Base-by-base conservation (phyloP, 164 flowering plant genomes). In the Amborella trichopoda region DNA sequence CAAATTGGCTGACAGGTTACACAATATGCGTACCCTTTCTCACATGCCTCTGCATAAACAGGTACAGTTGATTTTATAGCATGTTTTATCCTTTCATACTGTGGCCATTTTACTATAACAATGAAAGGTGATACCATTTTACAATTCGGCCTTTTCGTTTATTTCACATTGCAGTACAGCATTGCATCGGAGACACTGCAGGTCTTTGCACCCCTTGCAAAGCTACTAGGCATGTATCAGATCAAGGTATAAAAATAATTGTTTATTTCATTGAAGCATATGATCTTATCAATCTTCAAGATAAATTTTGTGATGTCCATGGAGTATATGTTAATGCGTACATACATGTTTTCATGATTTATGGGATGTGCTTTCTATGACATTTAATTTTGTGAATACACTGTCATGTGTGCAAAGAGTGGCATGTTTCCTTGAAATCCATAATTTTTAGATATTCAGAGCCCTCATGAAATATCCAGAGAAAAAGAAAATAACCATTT, bases 11-110 rank as follows among this genome's bases (percentile, higher is more conserved):
- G 99, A 93, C 70, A 77, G 99, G 62, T 72, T 93, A 48, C 99
- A 93, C 64, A 93, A 93, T 69, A 93, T 93, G 96, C 95, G 94
- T 22, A 87, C 99, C 23, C 95, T 93, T 48, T 74, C 91, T 8
- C 81, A 87, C 56, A 93, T 93, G 99, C 99, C 96, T 62, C 78
- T 69, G 24, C 96, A 76, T 64, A 93, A 93, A 75, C 96, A 87
- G 96, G 99, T 85, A 52, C 8, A 46, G 10, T 18, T 30, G n/a
- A 50, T 40, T 2, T 25, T 62, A 18, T n/a, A n/a, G n/a, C n/a
- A n/a, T n/a, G n/a, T n/a, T n/a, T 6, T n/a, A 10, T 38, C 20
- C n/a, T 38, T 38, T 38, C 6, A 22, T 22, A 38, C n/a, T 8
- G 20, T 10, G 41, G 16, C 16, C 37, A 33, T 33, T 33, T 33